Percentiles rank a stretch among this genome's conserved stretches.
phyloP scores from a whole-genome alignment of 192 early-diverging fungal genomes.

The Cetraspora pellucida region DNA sequence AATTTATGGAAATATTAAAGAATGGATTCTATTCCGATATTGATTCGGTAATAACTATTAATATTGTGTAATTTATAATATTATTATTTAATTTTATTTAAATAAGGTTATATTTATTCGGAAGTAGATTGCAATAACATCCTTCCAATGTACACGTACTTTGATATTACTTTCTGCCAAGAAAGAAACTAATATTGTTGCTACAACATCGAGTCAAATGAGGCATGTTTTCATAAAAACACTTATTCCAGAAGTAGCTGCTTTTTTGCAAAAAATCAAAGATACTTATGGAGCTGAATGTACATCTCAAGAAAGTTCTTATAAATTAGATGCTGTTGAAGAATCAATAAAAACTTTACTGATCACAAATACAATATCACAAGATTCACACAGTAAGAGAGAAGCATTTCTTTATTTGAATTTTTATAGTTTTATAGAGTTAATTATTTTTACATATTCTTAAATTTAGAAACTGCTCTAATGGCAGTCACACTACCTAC shows the following conservation, averaged over 20 bases:
- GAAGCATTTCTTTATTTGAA: not conserved
- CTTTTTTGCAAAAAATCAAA: conserved; percentile 34
- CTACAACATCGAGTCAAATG: conserved; percentile 15
- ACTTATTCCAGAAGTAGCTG: conserved; percentile 39
- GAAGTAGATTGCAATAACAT: conserved; percentile 38
- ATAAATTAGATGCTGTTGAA: conserved; percentile 39
- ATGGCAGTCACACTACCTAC: conserved; percentile 51
- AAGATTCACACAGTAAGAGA: conserved; percentile 48
- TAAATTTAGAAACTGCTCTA: conserved; percentile 37
- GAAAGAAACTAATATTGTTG: conserved; percentile 1
- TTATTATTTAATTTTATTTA: not conserved
- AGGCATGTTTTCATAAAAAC: conserved; percentile 37
- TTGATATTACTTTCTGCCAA: conserved; percentile 42
- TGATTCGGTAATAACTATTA: not conserved
- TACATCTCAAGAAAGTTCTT: conserved; percentile 26
- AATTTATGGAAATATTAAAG: conserved; percentile 16
- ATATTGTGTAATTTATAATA: not conserved
- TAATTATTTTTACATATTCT: not conserved
- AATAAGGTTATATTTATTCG: not conserved
- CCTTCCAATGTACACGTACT: conserved; percentile 47
- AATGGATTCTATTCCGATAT: not conserved
- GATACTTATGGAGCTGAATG: not conserved
- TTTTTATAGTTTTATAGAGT: not conserved
- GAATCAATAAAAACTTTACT: conserved; percentile 56
- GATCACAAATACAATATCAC: conserved; percentile 39